phyloP scores from a whole-genome alignment of 2,329 filamentous ascomycete species.

The Neofusicoccum laricinum region DNA sequence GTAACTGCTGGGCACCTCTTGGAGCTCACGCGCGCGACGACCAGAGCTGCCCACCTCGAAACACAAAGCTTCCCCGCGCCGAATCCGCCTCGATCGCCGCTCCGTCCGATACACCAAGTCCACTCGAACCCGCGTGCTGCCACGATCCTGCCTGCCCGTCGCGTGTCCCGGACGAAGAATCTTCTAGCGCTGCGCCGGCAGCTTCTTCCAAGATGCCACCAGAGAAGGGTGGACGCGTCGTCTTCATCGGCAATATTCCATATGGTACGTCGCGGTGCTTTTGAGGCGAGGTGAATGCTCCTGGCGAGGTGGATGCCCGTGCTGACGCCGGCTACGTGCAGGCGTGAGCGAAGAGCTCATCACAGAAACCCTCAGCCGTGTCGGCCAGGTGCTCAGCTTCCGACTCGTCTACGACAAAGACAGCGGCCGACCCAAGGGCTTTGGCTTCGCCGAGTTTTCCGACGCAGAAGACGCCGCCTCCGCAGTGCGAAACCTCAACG shows the following conservation, averaged over 20 bases:
- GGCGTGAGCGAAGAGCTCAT: slow-evolving; percentile 96
- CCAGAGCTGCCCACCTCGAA: not conserved
- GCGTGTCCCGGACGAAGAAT: not conserved
- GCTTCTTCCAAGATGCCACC: slow-evolving; percentile 50
- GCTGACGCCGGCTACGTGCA: slow-evolving; percentile 37
- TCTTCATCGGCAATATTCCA: slow-evolving; percentile 84
- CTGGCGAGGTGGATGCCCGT: not conserved
- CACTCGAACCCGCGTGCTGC: not conserved
- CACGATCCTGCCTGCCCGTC: not conserved
- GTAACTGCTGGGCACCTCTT: not conserved
- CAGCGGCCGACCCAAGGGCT: slow-evolving; percentile 91
- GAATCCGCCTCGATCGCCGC: not conserved
- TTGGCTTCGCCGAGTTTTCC: slow-evolving; percentile 93
- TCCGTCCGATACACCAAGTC: not conserved
- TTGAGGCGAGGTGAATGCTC: too few species aligned
- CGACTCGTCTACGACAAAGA: slow-evolving; percentile 93
- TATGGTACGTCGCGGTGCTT: slow-evolving; percentile 56
- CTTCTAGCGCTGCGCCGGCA: not conserved
- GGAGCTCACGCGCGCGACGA: not conserved
- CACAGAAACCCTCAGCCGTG: slow-evolving; percentile 85
- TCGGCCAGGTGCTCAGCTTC: slow-evolving; percentile 87
- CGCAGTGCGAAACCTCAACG: slow-evolving; percentile 91
- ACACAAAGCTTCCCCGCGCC: not conserved
- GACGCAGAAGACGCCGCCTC: slow-evolving; percentile 90
- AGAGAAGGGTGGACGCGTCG: slow-evolving; percentile 73